A percentile compares a stretch with the other conserved stretches of the same genome.
Evolutionary conservation across 2,329 filamentous ascomycete species (phyloP).

Genomic region (Chaetoscypha palmicola): DNA sequence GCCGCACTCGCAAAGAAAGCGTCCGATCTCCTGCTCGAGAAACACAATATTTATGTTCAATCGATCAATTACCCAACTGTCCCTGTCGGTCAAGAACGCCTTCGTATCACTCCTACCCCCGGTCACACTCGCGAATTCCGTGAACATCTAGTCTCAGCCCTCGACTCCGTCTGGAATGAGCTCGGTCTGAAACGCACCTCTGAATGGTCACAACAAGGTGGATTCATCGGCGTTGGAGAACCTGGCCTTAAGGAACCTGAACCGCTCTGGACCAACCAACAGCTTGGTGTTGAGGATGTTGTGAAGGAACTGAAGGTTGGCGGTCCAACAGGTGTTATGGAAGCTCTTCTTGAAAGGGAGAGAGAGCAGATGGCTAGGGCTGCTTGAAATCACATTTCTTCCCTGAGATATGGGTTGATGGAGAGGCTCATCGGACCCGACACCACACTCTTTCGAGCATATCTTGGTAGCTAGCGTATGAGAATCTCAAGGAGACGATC

Average conservation of each 20-base stretch:
- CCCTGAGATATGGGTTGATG: too few relatives aligned
- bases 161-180: slow-evolving; percentile 83
- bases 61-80: slow-evolving; percentile 99
- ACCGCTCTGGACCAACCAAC: slow-evolving; percentile 87
- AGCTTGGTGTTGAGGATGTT: slow-evolving; percentile 69
- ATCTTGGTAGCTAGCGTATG: too few relatives aligned
- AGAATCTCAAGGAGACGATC: too few relatives aligned
- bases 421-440: slow-evolving; percentile 30
- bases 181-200: slow-evolving; percentile 87
- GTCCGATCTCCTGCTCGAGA: slow-evolving; percentile 82
- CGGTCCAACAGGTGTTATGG: slow-evolving; percentile 42
- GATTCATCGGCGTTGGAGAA: slow-evolving; percentile 90
- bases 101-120: slow-evolving; percentile 92
- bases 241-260: slow-evolving; percentile 49
- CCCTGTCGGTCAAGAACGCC: slow-evolving; percentile 92
- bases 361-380: slow-evolving; percentile 30
- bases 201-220: slow-evolving; percentile 84
- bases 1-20: slow-evolving; percentile 88
- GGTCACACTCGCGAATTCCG: slow-evolving; percentile 82
- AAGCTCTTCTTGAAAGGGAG: slow-evolving; percentile 53
- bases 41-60: slow-evolving; percentile 94
- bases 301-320: slow-evolving; percentile 53
- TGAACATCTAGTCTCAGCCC: slow-evolving; percentile 73
- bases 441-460: slow-evolving; percentile 31
- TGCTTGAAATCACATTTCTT: too few relatives aligned